phyloP scores from a whole-genome alignment of 495 filamentous ascomycete genomes.

The Halenospora varia region DNA sequence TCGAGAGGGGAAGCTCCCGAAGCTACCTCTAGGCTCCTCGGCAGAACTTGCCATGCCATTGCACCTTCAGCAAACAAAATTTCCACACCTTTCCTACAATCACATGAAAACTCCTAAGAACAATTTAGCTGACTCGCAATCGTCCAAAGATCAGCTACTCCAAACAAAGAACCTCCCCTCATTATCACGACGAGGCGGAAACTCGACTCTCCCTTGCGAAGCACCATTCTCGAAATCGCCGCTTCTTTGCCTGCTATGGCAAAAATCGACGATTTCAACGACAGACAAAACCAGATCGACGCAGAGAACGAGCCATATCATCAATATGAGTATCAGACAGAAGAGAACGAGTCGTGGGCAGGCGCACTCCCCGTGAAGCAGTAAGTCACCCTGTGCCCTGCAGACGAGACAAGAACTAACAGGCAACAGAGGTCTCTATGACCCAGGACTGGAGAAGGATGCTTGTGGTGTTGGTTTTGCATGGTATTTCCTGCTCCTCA shows the following conservation, averaged over 20 bases:
- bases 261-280: constrained; percentile 51
- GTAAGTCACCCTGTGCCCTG: constrained; percentile 35
- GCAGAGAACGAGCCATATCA: constrained; percentile 48
- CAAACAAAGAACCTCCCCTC: background rate
- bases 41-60: background rate
- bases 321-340: constrained; percentile 79
- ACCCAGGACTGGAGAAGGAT: constrained; percentile 97
- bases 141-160: background rate
- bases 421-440: constrained; percentile 71
- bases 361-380: constrained; percentile 93
- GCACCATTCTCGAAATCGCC: constrained; percentile 14
- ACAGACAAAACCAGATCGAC: constrained; percentile 48
- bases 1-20: background rate
- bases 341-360: constrained; percentile 92
- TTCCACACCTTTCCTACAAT: background rate
- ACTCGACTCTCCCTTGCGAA: background rate
- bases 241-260: constrained; percentile 52
- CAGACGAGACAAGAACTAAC: background rate
- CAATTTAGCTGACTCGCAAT: background rate
- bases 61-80: background rate
- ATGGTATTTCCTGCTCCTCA: constrained; percentile 61
- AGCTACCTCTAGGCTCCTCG: background rate
- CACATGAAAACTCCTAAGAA: background rate
- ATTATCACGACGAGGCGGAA: background rate
- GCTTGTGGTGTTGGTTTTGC: constrained; percentile 99